Conservation (phyloP, 2,329 filamentous ascomycete species). For the Allantophomopsis lycopodina region DNA sequence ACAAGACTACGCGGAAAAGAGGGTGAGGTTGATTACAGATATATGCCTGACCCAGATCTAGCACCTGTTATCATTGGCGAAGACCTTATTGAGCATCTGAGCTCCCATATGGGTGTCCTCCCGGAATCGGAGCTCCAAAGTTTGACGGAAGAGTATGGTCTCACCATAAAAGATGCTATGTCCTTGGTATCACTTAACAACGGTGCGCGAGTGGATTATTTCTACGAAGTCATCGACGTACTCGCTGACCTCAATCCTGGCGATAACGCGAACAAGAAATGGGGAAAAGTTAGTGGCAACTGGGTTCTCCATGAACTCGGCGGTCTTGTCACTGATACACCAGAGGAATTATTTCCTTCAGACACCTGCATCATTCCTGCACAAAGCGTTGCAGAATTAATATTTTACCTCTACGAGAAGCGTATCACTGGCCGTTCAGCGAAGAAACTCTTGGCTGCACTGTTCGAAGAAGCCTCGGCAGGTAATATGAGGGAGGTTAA, state of each 20-base stretch:
- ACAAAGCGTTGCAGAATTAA: slow-evolving; percentile 24
- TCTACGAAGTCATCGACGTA: slow-evolving; percentile 48
- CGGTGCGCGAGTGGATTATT: slow-evolving; percentile 71
- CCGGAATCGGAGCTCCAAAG: slow-evolving; percentile 58
- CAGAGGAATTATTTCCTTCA: slow-evolving; percentile 10
- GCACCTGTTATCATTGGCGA: slow-evolving; percentile 62
- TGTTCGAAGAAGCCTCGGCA: slow-evolving; percentile 30
- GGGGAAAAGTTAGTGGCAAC: slow-evolving; percentile 38
- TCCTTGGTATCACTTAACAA: slow-evolving; percentile 66
- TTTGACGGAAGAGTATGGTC: slow-evolving; percentile 46
- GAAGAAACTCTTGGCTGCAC: slow-evolving; percentile 40
- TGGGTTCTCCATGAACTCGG: slow-evolving; percentile 69
- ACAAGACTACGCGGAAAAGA: slow-evolving; percentile 79
- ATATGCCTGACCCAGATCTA: slow-evolving; percentile 95
- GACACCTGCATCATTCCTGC: slow-evolving; percentile 7
- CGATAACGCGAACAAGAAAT: slow-evolving; percentile 6
- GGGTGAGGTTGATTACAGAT: slow-evolving; percentile 92
- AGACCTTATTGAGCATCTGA: slow-evolving; percentile 54
- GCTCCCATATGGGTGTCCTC: slow-evolving; percentile 47
- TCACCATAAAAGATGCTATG: slow-evolving; percentile 72
- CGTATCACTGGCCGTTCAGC: slow-evolving; percentile 39
- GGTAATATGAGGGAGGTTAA: slow-evolving; percentile 24
- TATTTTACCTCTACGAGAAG: slow-evolving; percentile 26
- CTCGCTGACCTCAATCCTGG: slow-evolving; percentile 2
- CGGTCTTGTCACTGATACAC: slow-evolving; percentile 40